Percentiles rank a stretch among this genome's conserved stretches.
Conservation (phyloP, 2,329 filamentous ascomycete genomes). For the Claviceps humidiphila region DNA sequence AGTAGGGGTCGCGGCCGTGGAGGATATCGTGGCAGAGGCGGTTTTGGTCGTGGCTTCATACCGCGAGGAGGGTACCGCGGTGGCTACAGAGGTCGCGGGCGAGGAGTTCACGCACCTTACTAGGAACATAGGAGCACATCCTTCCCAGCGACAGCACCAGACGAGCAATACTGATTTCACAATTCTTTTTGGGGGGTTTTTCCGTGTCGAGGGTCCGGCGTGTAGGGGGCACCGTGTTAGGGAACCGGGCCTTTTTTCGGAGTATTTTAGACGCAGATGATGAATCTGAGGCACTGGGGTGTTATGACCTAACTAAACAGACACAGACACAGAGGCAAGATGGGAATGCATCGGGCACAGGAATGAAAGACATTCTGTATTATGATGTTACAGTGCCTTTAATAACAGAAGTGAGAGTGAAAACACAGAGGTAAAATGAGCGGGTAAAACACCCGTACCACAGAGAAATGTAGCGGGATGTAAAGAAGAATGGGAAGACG, state of each 20-base stretch:
- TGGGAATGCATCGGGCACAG: background rate
- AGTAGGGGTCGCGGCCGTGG: constrained; percentile 60
- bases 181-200: background rate
- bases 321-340: background rate
- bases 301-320: background rate
- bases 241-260: background rate
- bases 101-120: constrained; percentile 49
- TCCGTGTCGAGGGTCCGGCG: background rate
- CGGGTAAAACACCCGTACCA: background rate
- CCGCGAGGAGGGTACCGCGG: constrained; percentile 50
- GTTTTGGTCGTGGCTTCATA: constrained; percentile 40
- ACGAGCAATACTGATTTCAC: constrained; percentile 2
- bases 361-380: constrained; percentile 1
- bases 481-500: background rate
- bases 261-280: background rate
- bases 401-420: background rate
- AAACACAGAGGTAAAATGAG: background rate
- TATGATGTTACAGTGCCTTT: background rate
- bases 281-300: background rate
- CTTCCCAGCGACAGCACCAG: constrained; percentile 9
- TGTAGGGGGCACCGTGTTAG: background rate
- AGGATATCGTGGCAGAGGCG: constrained; percentile 36
- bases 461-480: background rate
- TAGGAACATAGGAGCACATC: constrained; percentile 29
- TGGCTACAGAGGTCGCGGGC: constrained; percentile 52